Percentiles rank a stretch among this genome's conserved stretches.
Conservation (phyloP, 2,329 filamentous ascomycete species). For the Emmonsiellopsis sp. region DNA sequence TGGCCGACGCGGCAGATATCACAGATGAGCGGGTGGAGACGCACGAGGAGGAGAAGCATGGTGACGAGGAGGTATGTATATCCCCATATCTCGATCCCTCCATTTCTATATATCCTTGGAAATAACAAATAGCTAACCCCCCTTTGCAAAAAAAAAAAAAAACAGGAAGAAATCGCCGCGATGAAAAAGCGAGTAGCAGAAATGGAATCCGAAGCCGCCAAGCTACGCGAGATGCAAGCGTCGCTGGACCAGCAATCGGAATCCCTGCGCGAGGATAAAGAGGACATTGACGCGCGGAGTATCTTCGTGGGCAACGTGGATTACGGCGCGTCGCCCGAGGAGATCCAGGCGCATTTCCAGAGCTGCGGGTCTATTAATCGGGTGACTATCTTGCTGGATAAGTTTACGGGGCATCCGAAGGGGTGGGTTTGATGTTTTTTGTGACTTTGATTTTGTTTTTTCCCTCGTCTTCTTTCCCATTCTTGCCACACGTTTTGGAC, state of each 20-base stretch:
- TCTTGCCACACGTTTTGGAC: neutral
- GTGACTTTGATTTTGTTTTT: conserved; percentile 29
- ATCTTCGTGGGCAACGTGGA: conserved; percentile 99
- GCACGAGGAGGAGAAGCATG: conserved; percentile 27
- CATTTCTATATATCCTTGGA: too few species aligned
- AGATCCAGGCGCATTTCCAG: conserved; percentile 97
- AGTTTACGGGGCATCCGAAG: conserved; percentile 98
- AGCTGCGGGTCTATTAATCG: conserved; percentile 95
- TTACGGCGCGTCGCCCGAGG: conserved; percentile 92
- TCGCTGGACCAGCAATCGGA: conserved; percentile 75
- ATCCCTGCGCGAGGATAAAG: conserved; percentile 81
- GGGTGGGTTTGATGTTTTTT: conserved; percentile 46
- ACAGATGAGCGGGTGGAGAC: conserved; percentile 10
- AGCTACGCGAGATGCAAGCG: conserved; percentile 78
- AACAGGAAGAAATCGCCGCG: conserved; percentile 68
- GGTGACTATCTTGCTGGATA: conserved; percentile 93
- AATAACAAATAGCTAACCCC: neutral
- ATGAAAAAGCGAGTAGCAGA: conserved; percentile 82
- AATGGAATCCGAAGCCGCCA: conserved; percentile 83
- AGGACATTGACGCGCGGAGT: conserved; percentile 88
- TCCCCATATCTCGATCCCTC: neutral
- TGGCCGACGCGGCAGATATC: conserved; percentile 10
- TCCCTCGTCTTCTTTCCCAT: conserved; percentile 5
- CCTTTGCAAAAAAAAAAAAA: neutral
- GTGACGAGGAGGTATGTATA: conserved; percentile 35